Conservation (phyloP, 2,329 filamentous ascomycete species). For the Anthostomella pinea region DNA sequence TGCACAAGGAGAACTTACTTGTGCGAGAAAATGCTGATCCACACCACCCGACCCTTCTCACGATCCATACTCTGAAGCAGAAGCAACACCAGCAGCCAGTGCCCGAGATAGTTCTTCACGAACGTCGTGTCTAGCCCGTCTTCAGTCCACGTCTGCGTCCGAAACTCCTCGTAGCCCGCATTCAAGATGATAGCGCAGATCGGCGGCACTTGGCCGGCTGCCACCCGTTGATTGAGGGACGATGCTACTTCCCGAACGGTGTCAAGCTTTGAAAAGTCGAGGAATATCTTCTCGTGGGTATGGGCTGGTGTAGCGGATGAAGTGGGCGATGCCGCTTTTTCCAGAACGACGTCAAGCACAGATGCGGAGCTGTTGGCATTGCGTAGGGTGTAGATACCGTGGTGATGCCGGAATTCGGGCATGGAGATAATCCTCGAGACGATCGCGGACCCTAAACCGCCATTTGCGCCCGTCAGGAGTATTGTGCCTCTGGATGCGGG, state of each 20-base stretch:
- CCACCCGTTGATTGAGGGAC: slow-evolving; percentile 15
- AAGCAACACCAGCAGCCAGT: slow-evolving; percentile 18
- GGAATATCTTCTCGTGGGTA: slow-evolving; percentile 12
- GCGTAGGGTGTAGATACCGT: slow-evolving; percentile 4
- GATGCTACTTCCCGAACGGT: slow-evolving; percentile 15
- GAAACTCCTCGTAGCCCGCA: slow-evolving; percentile 22
- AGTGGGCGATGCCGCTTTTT: background rate
- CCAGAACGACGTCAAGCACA: background rate
- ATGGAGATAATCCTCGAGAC: slow-evolving; percentile 1
- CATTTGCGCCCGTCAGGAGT: slow-evolving; percentile 3
- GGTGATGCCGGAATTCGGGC: background rate
- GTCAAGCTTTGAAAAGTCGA: slow-evolving; percentile 15
- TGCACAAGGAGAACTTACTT: slow-evolving; percentile 13
- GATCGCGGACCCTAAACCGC: slow-evolving; percentile 4
- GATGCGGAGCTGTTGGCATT: background rate
- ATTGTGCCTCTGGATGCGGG: too few relatives aligned
- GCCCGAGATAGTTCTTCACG: slow-evolving; percentile 13
- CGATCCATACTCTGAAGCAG: slow-evolving; percentile 17
- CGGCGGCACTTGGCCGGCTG: slow-evolving; percentile 21
- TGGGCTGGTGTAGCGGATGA: background rate
- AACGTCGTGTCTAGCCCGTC: slow-evolving; percentile 14
- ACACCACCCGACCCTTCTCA: slow-evolving; percentile 9
- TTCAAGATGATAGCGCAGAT: slow-evolving; percentile 29
- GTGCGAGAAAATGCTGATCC: slow-evolving; percentile 7
- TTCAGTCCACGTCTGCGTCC: slow-evolving; percentile 9